Evolutionary conservation across 768 basidiomycete species (phyloP), one percentile per base, ranked within the genome.

Genomic region (Imleria badia): DNA sequence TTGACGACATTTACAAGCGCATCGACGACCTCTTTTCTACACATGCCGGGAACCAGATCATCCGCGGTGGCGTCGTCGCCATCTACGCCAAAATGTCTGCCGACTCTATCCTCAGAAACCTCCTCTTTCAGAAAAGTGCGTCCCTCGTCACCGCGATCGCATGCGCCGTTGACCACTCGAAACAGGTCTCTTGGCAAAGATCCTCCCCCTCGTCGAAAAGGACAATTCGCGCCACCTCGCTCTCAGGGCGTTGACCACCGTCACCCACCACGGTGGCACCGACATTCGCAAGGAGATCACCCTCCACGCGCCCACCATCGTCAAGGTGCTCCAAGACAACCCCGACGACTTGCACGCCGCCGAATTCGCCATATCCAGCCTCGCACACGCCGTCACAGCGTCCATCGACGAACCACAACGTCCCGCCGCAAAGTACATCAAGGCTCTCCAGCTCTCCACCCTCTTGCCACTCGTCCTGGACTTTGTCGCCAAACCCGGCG

Each of bases 61-160:
- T 86, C 17, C 67, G 71, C 45, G 84, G 83, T 1, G 84, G 79
- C 0, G 79, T 87, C 41, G 74, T 84, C 9, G 81, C 79, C 9
- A 81, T 88, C 45, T 85, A 80, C 58, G 78, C 84, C 15, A 83
- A 82, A 61, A 83, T 87, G 81, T 85, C 76, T 31, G 76, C 74
- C 0, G 85, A 86, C 63, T 74, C 81, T 3, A 72, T 86, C 35
- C 66, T 86, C 51, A 74, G 86, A 17, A 79, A 85, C 66, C 81
- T 81, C 54, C 71, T 87, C 15, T 78, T 84, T 59, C 72, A 78
- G 34, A 77, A 77, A 74, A 85, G 85, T 85, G 2, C 7, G 52
- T 50, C 5, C 58, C 42, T 47, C 31, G 34, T 39, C 23, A 14
- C 31, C 11, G 15, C 36, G 1, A n/a, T 41, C 26, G 29, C 6